Percentiles rank a stretch among this genome's conserved stretches.
phyloP scores from a whole-genome alignment of 345 rosid genomes.

The Rhodomyrtus tomentosa region DNA sequence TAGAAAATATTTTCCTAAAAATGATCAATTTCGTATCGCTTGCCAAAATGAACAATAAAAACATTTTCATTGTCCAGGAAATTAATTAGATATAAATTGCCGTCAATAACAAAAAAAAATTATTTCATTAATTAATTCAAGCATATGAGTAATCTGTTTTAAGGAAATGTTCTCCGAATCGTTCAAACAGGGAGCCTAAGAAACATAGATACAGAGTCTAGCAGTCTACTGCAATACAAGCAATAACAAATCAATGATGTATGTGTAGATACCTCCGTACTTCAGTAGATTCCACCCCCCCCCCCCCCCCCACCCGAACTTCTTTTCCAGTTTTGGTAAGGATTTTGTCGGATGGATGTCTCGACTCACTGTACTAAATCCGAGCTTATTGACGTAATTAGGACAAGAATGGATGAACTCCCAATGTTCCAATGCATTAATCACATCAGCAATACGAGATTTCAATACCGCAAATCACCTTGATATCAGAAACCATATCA shows the following conservation, averaged over 20 bases:
- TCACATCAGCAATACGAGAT: rapidly evolving
- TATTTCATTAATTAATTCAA: no score
- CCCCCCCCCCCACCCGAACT: neutral
- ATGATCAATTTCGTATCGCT: no score
- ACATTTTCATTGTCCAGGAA: no score
- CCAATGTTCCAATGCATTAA: neutral
- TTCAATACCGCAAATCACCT: neutral
- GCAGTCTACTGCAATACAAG: neutral
- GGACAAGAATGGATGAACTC: neutral
- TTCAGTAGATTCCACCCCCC: neutral
- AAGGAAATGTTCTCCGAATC: no score
- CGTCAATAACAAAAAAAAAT: no score
- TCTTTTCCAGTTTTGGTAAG: neutral
- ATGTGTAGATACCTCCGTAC: neutral
- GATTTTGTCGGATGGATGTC: neutral
- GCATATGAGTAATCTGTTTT: no score
- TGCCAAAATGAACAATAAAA: no score
- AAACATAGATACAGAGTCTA: neutral
- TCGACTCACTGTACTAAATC: neutral
- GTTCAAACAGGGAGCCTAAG: neutral
- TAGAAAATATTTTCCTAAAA: no score
- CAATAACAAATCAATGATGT: neutral
- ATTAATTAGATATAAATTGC: no score
- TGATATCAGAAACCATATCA: neutral
- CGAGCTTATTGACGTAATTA: neutral